These are phyloP conservation scores for Floccularia luteovirens DNA, from an alignment of 768 basidiomycete species.

Conservation along the genomic window DNA sequence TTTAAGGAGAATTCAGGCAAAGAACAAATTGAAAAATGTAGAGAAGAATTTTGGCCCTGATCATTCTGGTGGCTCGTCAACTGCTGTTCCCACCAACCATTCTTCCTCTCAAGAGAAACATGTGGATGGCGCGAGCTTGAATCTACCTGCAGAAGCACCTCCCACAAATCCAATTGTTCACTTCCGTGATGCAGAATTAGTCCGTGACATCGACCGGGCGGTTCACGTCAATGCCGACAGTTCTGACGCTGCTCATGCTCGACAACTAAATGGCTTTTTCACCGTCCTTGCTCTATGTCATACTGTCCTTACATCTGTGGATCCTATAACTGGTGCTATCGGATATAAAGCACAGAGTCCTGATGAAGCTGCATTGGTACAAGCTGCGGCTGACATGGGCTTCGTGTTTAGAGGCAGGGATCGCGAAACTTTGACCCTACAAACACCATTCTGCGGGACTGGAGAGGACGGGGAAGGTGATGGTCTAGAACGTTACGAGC, in stretches of 20 bases:
- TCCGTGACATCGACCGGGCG: slow-evolving; percentile 55
- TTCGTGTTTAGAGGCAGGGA: slow-evolving; percentile 90
- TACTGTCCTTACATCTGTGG: slow-evolving; percentile 75
- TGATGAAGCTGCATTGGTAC: slow-evolving; percentile 96
- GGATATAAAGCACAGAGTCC: slow-evolving; percentile 95
- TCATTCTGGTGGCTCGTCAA: not conserved
- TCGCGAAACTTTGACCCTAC: slow-evolving; percentile 62
- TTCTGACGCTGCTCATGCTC: slow-evolving; percentile 46
- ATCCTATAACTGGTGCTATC: slow-evolving; percentile 62
- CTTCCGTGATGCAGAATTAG: slow-evolving; percentile 53
- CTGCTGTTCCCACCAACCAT: not conserved
- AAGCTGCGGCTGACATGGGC: slow-evolving; percentile 92
- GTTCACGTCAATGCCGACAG: slow-evolving; percentile 40
- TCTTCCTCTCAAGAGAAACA: not conserved
- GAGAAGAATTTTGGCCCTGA: too few relatives aligned
- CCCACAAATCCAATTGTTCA: slow-evolving; percentile 11
- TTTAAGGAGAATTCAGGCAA: too few relatives aligned
- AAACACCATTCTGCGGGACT: too few relatives aligned
- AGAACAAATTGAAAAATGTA: slow-evolving; percentile 7
- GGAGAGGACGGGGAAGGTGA: too few relatives aligned
- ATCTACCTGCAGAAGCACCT: not conserved
- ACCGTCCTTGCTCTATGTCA: slow-evolving; percentile 88
- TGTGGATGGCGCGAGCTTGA: too few relatives aligned
- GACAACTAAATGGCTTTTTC: slow-evolving; percentile 82
- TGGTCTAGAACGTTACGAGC: slow-evolving; percentile 72